phyloP scores from a whole-genome alignment of 208 protist species.

The Acanthamoeba lenticulata region DNA sequence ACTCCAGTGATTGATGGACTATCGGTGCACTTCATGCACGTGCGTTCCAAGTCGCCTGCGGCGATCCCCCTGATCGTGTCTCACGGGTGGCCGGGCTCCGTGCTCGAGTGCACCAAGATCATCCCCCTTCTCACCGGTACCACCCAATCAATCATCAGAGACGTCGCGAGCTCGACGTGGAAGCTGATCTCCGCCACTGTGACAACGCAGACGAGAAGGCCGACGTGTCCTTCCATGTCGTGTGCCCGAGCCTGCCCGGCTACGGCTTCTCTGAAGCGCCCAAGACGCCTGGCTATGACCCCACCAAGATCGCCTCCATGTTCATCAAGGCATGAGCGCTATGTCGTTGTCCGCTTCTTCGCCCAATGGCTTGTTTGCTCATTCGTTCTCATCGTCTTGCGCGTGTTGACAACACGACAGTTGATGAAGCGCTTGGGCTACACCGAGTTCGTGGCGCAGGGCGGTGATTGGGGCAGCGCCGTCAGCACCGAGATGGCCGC shows the following conservation, averaged over 20 bases:
- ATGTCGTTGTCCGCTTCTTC: too few relatives aligned
- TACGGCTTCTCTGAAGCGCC: conserved; percentile 53
- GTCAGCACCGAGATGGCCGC: conserved; percentile 6
- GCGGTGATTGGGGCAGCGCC: conserved; percentile 46
- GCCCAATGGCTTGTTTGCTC: too few relatives aligned
- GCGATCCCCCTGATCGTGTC: conserved; percentile 32
- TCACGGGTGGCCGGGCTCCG: conserved; percentile 59
- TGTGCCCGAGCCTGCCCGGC: conserved; percentile 58
- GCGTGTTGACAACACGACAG: too few relatives aligned
- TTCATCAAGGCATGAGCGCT: background rate
- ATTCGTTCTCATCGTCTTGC: too few relatives aligned
- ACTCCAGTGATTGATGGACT: conserved; percentile 17
- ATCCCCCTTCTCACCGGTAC: conserved; percentile 53
- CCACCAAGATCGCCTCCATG: background rate
- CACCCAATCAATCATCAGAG: background rate
- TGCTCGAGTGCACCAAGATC: conserved; percentile 58
- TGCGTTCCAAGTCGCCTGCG: background rate
- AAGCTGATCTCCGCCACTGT: too few relatives aligned
- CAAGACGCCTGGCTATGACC: conserved; percentile 21
- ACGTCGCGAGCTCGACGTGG: too few relatives aligned
- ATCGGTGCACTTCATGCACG: conserved; percentile 64
- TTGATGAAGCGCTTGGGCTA: background rate
- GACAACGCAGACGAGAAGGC: background rate
- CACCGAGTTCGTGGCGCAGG: background rate
- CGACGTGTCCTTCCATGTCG: conserved; percentile 52